These are phyloP conservation scores for Dothideomycetes sp. DNA, from an alignment of 2,329 filamentous ascomycete species.

Conservation along the genomic window DNA sequence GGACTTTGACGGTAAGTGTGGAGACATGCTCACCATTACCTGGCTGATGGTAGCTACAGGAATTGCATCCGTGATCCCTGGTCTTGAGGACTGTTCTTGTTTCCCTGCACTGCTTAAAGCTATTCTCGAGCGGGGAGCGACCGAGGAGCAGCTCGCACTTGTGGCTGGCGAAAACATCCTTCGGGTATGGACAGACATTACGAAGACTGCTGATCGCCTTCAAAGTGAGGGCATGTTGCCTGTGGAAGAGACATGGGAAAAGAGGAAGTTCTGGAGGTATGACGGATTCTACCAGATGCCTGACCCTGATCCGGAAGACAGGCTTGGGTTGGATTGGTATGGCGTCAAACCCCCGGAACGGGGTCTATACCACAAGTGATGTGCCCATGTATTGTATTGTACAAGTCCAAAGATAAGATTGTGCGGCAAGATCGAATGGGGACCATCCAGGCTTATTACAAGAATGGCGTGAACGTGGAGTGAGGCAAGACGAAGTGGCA, in stretches of 20 bases:
- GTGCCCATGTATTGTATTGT: no score
- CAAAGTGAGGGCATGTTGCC: slow-evolving; percentile 25
- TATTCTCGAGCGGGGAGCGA: slow-evolving; percentile 32
- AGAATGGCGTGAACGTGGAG: no score
- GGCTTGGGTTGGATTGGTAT: slow-evolving; percentile 26
- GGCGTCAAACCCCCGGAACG: slow-evolving; percentile 21
- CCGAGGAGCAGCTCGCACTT: slow-evolving; percentile 30
- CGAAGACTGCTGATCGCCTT: slow-evolving; percentile 23
- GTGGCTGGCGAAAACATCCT: slow-evolving; percentile 33
- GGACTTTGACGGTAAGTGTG: slow-evolving; percentile 25
- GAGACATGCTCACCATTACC: background rate
- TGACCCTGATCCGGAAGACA: slow-evolving; percentile 27
- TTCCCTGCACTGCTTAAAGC: slow-evolving; percentile 29
- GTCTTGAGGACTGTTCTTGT: slow-evolving; percentile 28
- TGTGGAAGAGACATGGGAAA: slow-evolving; percentile 30
- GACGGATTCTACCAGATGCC: slow-evolving; percentile 28
- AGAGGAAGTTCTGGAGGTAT: slow-evolving; percentile 28
- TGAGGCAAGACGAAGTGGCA: no score
- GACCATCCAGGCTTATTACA: no score
- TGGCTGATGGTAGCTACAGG: slow-evolving; percentile 13
- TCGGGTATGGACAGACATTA: slow-evolving; percentile 23
- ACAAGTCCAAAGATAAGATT: no score
- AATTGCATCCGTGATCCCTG: slow-evolving; percentile 21
- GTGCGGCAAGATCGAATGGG: no score
- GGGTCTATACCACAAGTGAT: slow-evolving; percentile 19